phyloP scores from a whole-genome alignment of 257 asterid species.

The Plectranthus barbatus region DNA sequence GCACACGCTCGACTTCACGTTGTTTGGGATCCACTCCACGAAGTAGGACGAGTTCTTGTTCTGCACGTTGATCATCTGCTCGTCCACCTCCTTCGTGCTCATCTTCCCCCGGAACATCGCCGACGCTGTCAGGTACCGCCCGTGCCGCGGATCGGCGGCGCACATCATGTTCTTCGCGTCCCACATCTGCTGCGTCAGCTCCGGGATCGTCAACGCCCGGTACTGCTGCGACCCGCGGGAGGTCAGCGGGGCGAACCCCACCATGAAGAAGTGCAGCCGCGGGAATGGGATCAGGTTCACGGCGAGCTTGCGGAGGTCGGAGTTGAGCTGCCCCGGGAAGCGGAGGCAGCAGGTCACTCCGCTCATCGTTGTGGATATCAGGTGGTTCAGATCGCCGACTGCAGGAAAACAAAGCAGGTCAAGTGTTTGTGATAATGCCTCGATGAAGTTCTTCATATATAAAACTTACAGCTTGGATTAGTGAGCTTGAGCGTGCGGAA shows the following conservation, averaged over 20 bases:
- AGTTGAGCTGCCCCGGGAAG: conserved; percentile 66
- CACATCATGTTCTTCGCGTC: too few species aligned
- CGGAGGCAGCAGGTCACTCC: conserved; percentile 74
- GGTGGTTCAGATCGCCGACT: conserved; percentile 75
- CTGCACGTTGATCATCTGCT: conserved; percentile 61
- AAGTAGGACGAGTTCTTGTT: conserved; percentile 78
- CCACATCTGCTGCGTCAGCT: conserved; percentile 74
- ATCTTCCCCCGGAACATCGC: conserved; percentile 77
- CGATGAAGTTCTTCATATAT: neutral
- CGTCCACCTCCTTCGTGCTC: too few species aligned
- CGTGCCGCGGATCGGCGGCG: too few species aligned
- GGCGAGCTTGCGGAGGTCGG: conserved; percentile 70
- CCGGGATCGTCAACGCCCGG: conserved; percentile 63
- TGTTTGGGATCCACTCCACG: too few species aligned
- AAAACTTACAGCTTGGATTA: conserved; percentile 64
- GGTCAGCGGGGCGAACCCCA: too few species aligned
- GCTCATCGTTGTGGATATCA: conserved; percentile 70
- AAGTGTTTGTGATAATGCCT: conserved; percentile 17
- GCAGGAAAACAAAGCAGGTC: conserved; percentile 5
- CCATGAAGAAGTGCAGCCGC: conserved; percentile 65
- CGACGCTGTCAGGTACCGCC: conserved; percentile 71
- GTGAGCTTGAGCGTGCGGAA: conserved; percentile 78
- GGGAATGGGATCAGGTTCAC: conserved; percentile 73
- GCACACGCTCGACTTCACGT: conserved; percentile 74
- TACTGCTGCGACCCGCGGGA: conserved; percentile 74